Conservation (phyloP, 2,329 filamentous ascomycete genomes). For the Clonostachys byssicola region DNA sequence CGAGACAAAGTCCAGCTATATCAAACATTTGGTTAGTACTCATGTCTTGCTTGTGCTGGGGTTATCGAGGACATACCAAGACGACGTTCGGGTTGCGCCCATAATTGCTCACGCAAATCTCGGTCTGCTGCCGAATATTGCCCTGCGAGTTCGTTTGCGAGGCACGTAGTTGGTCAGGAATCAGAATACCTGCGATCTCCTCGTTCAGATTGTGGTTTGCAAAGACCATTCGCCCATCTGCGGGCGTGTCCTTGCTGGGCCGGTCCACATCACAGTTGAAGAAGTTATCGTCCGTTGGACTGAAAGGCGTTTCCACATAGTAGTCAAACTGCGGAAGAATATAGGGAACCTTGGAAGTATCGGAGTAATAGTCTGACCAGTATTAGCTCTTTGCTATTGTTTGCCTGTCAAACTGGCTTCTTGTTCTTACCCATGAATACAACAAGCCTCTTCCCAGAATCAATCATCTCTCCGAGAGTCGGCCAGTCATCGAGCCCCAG, state of each 20-base stretch:
- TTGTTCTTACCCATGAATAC: conserved; percentile 54
- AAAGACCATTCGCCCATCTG: conserved; percentile 13
- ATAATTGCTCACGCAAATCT: conserved; percentile 12
- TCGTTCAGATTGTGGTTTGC: conserved; percentile 11
- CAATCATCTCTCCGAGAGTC: conserved; percentile 61
- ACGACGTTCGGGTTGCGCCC: conserved; percentile 16
- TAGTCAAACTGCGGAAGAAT: conserved; percentile 56
- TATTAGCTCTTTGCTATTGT: neutral
- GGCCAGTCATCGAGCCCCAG: conserved; percentile 51
- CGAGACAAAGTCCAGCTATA: conserved; percentile 6
- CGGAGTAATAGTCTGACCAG: conserved; percentile 48
- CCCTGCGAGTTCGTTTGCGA: conserved; percentile 25
- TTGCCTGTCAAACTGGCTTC: neutral
- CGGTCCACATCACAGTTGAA: conserved; percentile 60
- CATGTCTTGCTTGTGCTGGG: neutral
- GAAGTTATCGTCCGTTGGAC: conserved; percentile 50
- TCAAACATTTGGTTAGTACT: neutral
- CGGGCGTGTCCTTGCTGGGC: conserved; percentile 32
- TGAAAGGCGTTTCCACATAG: conserved; percentile 66
- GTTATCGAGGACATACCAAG: conserved; percentile 12
- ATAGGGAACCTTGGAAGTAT: conserved; percentile 42
- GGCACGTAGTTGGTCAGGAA: conserved; percentile 23
- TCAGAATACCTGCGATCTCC: conserved; percentile 19
- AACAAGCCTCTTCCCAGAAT: conserved; percentile 53
- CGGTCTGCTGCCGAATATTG: conserved; percentile 16